These are phyloP conservation scores for Agaricus sinodeliciosus DNA, from an alignment of 768 basidiomycete species.

Conservation along the genomic window DNA sequence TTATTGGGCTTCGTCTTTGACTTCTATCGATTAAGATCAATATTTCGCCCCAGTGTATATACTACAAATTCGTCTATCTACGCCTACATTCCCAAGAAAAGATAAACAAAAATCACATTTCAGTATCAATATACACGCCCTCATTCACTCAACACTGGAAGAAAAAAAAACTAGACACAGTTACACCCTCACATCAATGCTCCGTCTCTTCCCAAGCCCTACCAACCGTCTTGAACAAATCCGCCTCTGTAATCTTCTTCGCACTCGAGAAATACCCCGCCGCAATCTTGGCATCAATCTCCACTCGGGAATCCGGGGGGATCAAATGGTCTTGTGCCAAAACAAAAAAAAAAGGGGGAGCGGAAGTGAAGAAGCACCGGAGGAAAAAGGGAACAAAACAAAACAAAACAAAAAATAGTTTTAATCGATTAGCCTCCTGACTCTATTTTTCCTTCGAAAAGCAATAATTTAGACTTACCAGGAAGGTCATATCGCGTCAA, in stretches of 20 bases:
- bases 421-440: background rate
- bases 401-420: no score
- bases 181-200: slow-evolving; percentile 52
- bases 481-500: slow-evolving; percentile 82
- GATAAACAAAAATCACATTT: background rate
- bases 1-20: no score
- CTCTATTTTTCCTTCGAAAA: background rate
- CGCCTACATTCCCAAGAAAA: background rate
- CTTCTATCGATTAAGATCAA: no score
- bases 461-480: slow-evolving; percentile 30
- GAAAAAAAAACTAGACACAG: no score
- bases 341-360: no score
- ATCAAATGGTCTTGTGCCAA: slow-evolving; percentile 66
- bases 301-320: slow-evolving; percentile 84
- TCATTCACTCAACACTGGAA: no score
- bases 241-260: slow-evolving; percentile 69
- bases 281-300: slow-evolving; percentile 95
- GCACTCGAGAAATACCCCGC: slow-evolving; percentile 88
- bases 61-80: no score
- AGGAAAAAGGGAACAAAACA: no score
- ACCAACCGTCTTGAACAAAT: slow-evolving; percentile 81
- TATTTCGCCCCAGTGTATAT: no score
- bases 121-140: no score
- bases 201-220: slow-evolving; percentile 88
- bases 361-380: no score